These are phyloP conservation scores for Aspergillus eucalypticola DNA, from an alignment of 2,329 filamentous ascomycete species.

Conservation along the genomic window DNA sequence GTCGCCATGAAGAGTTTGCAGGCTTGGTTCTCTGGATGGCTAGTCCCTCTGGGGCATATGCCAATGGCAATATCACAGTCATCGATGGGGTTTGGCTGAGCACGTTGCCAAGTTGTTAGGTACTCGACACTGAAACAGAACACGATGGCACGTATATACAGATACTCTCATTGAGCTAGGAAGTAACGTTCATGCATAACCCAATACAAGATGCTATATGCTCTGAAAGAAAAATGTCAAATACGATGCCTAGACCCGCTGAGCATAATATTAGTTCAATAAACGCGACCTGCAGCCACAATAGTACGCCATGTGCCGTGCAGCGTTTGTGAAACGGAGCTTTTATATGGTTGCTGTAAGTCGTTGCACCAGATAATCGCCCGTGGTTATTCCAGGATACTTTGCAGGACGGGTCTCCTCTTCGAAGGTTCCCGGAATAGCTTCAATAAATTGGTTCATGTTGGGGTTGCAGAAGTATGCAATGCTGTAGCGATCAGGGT, in stretches of 20 bases:
- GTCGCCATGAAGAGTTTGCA: constrained; percentile 64
- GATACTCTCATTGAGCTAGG: background rate
- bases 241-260: too few relatives aligned
- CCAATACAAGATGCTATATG: background rate
- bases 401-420: constrained; percentile 61
- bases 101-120: constrained; percentile 57
- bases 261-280: too few relatives aligned
- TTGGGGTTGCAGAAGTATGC: constrained; percentile 94
- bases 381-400: constrained; percentile 74
- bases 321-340: background rate
- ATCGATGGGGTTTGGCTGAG: constrained; percentile 64
- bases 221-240: too few relatives aligned
- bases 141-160: background rate
- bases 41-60: constrained; percentile 64
- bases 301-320: too few relatives aligned
- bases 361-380: constrained; percentile 77
- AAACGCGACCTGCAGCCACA: too few relatives aligned
- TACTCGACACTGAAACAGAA: background rate
- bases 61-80: constrained; percentile 64
- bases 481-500: constrained; percentile 81
- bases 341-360: constrained; percentile 68
- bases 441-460: constrained; percentile 72
- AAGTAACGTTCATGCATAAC: background rate
- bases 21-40: constrained; percentile 67
- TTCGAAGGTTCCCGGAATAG: constrained; percentile 73